Conservation (phyloP, 2,329 filamentous ascomycete genomes). For the Aspergillus fijiensis region DNA sequence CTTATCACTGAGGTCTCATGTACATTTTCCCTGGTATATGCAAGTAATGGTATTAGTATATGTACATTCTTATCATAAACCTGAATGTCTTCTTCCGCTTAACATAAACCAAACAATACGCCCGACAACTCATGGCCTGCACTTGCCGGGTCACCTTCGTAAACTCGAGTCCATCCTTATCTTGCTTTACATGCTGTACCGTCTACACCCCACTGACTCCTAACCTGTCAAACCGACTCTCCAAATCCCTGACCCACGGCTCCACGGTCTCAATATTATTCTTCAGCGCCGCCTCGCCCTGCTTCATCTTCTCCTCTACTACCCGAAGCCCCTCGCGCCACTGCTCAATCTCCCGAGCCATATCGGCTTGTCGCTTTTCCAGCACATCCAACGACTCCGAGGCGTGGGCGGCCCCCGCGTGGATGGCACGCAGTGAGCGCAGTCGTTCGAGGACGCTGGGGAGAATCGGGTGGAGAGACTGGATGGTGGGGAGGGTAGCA, state of each 20-base stretch:
- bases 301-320: slow-evolving; percentile 71
- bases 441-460: slow-evolving; percentile 83
- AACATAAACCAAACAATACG: background rate
- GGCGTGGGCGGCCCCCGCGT: slow-evolving; percentile 81
- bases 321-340: slow-evolving; percentile 81
- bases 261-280: slow-evolving; percentile 83
- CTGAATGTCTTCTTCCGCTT: background rate
- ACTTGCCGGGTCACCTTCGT: background rate
- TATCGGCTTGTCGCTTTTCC: slow-evolving; percentile 76
- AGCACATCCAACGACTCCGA: slow-evolving; percentile 73
- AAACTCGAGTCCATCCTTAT: background rate
- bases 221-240: slow-evolving; percentile 68
- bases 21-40: background rate
- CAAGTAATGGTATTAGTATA: background rate
- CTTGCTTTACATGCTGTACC: background rate
- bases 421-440: slow-evolving; percentile 77
- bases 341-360: slow-evolving; percentile 77
- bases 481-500: slow-evolving; percentile 82
- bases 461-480: slow-evolving; percentile 78
- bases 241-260: slow-evolving; percentile 83
- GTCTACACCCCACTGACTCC: slow-evolving; percentile 31
- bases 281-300: slow-evolving; percentile 68
- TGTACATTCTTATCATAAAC: background rate
- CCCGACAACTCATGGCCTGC: background rate
- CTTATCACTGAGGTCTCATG: no score